These are phyloP conservation scores for Nitzschia sp. DNA, from an alignment of 108 stramenopile species.

Conservation along the genomic window DNA sequence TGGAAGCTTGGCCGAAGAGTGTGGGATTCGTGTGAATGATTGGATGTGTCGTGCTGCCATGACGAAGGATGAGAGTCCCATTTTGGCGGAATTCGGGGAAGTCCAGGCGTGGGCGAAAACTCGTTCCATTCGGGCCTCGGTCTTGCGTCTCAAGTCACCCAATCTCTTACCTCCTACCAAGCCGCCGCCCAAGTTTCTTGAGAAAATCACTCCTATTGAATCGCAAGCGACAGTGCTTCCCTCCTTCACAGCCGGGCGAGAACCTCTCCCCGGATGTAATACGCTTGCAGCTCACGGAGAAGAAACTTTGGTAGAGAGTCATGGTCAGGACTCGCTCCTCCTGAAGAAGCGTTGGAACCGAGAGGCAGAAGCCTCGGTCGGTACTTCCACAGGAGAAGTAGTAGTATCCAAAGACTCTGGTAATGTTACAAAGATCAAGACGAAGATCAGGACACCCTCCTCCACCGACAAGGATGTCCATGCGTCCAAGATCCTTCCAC, in stretches of 20 bases:
- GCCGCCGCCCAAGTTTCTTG: neutral
- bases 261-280: neutral
- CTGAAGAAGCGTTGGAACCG: neutral
- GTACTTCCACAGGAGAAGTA: neutral
- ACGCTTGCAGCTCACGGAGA: neutral
- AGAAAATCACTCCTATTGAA: neutral
- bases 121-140: slow-evolving; percentile 3
- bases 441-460: neutral
- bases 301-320: neutral
- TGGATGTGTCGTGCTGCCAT: slow-evolving; percentile 6
- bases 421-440: neutral
- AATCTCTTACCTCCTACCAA: neutral
- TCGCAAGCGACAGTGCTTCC: neutral
- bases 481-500: no score
- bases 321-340: neutral
- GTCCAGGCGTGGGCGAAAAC: slow-evolving; percentile 27
- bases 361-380: no score
- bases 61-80: neutral
- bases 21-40: slow-evolving; percentile 1
- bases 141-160: slow-evolving; percentile 3
- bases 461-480: neutral
- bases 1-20: neutral
- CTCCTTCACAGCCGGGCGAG: neutral
- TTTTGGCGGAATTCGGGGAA: slow-evolving; percentile 21
- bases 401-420: neutral